Base-by-base conservation (phyloP, 805 yeast species). In the Yamadazyma tumulicola region DNA sequence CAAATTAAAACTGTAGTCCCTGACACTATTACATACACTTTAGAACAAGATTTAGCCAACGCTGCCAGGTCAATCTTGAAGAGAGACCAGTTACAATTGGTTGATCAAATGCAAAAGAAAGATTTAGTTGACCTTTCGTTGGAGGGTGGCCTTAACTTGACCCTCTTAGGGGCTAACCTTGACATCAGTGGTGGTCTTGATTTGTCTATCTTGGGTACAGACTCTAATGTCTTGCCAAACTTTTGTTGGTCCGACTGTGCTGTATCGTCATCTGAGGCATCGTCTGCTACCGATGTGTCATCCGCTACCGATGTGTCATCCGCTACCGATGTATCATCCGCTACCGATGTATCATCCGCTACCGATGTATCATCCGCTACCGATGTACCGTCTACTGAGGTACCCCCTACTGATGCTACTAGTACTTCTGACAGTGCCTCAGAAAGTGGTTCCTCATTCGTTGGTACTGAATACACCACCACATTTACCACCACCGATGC, bases 381-480 rank as follows among this genome's bases (percentile, higher is more conserved):
- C 18, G 29, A 29, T 29, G 32, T 20, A 10, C 12, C 31, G 6
- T 27, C 37, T 15, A 12, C 26, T 26, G 36, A 14, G 6, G 26
- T 26, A 13, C 4, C 36, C 18, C 19, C 17, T 13, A 27, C 25
- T 5, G 8, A 28, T 14, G 16, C 37, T 23, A 11, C 31, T 17
- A 12, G 15, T 13, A 14, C 30, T 14, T 10, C 20, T 13, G 17
- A 19, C 7, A 12, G 12, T 27, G 7, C 19, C 10, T 8, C 19
- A 16, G 19, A 14, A 8, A 27, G 19, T 27, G 19, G 8, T 9
- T 6, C 8, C 28, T 26, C 31, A 16, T 8, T 18, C 17, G 17
- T n/a, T 11, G 29, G 29, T 34, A 37, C 42, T 18, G 38, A 38
- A n/a, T 49, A 43, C 39, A 43, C 53, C 28, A 47, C 53, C 9